A percentile compares a stretch with the other conserved stretches of the same genome.
These are phyloP conservation scores for Ampelocalamus luodianensis DNA, from an alignment of 176 grass and related monocot species.

Conservation along the genomic window DNA sequence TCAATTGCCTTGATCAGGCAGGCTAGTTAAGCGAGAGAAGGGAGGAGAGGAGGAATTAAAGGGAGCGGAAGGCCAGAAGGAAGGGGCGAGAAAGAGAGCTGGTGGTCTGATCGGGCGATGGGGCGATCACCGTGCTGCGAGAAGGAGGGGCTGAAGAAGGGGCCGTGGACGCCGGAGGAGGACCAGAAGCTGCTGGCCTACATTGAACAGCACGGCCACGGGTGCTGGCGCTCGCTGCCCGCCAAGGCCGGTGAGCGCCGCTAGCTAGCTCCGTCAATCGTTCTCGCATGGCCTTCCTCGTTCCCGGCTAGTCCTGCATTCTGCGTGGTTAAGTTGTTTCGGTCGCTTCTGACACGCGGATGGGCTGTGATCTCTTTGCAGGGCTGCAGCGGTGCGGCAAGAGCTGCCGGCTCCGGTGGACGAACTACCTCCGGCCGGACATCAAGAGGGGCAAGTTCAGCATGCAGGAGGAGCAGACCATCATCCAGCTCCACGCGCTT, in stretches of 20 bases:
- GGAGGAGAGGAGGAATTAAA: no score
- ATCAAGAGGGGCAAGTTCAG: constrained; percentile 90
- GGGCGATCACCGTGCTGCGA: constrained; percentile 96
- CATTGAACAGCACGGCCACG: constrained; percentile 90
- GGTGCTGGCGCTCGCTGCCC: constrained; percentile 69
- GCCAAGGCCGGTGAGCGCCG: constrained; percentile 52
- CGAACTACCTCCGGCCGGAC: constrained; percentile 92
- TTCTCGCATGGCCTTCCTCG: neutral
- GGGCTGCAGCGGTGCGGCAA: constrained; percentile 89
- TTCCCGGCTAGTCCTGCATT: constrained; percentile 1
- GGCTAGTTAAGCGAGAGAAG: constrained; percentile 6
- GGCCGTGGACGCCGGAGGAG: constrained; percentile 95
- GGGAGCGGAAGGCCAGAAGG: neutral
- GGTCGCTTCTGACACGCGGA: neutral
- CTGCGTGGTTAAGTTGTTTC: neutral
- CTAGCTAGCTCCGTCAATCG: no score
- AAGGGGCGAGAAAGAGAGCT: neutral
- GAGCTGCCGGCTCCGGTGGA: constrained; percentile 96
- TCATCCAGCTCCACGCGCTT: constrained; percentile 70
- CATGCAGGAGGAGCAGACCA: constrained; percentile 74
- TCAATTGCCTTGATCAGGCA: constrained; percentile 45
- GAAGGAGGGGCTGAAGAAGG: constrained; percentile 88
- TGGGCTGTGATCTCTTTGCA: constrained; percentile 1
- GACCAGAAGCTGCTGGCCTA: constrained; percentile 96
- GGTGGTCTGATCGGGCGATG: constrained; percentile 43